Evolutionary conservation across 202 grass and related monocot species (phyloP).

Genomic region (Dendrocalamus latiflorus): DNA sequence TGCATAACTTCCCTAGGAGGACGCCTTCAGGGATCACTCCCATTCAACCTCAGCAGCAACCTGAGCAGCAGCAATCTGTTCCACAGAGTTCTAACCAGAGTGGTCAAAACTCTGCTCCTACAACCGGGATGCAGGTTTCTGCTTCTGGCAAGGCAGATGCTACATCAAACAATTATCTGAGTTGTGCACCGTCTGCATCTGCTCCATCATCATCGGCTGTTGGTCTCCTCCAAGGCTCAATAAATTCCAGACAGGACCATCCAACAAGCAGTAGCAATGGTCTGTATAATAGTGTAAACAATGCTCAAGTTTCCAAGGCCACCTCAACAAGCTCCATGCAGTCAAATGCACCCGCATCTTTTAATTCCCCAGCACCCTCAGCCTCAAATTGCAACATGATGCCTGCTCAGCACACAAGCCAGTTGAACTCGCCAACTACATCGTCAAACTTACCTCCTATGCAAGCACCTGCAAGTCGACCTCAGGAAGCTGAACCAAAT

Average conservation of each 20-base stretch:
- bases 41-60: conserved; percentile 40
- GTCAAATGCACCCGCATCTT: conserved; percentile 39
- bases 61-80: conserved; percentile 45
- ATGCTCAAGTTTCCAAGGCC: conserved; percentile 36
- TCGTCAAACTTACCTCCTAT: conserved; percentile 46
- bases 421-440: conserved; percentile 40
- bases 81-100: too few relatives aligned
- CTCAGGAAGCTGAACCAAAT: conserved; percentile 48
- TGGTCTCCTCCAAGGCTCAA: conserved; percentile 48
- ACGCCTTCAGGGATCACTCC: conserved; percentile 47
- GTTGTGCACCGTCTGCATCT: conserved; percentile 41
- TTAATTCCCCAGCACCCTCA: conserved; percentile 26
- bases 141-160: conserved; percentile 49
- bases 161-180: conserved; percentile 47
- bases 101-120: conserved; percentile 41
- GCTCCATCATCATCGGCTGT: conserved; percentile 32
- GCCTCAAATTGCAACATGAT: conserved; percentile 34
- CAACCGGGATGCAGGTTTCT: conserved; percentile 41
- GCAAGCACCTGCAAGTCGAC: conserved; percentile 44
- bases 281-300: conserved; percentile 32
- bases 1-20: conserved; percentile 72
- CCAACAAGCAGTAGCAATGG: conserved; percentile 35
- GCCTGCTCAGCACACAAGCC: conserved; percentile 37
- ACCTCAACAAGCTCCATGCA: conserved; percentile 50
- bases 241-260: conserved; percentile 49